A percentile compares a stretch with the other conserved stretches of the same genome.
phyloP scores from a whole-genome alignment of 768 basidiomycete species.

The Pilatotrama ljubarskyi region DNA sequence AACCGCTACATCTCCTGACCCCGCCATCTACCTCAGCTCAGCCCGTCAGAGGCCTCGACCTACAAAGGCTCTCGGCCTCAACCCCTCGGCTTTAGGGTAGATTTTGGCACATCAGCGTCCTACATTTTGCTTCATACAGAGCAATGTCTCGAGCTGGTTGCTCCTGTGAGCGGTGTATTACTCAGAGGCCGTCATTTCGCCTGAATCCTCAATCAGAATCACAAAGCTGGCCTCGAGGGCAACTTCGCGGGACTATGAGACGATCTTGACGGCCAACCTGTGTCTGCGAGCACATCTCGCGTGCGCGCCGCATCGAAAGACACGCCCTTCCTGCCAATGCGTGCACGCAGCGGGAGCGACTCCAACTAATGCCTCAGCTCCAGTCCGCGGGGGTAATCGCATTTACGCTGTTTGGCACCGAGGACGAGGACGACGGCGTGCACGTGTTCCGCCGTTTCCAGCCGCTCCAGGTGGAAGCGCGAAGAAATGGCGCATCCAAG shows the following conservation, averaged over 20 bases:
- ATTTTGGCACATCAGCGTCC: too few relatives aligned
- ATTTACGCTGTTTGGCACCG: constrained; percentile 54
- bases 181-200: background rate
- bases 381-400: constrained; percentile 44
- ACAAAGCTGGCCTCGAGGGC: constrained; percentile 10
- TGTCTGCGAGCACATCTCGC: constrained; percentile 12
- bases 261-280: constrained; percentile 12
- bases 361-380: constrained; percentile 13
- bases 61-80: too few relatives aligned
- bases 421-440: constrained; percentile 69
- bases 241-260: constrained; percentile 4
- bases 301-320: constrained; percentile 2
- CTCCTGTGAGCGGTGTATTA: constrained; percentile 45
- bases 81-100: too few relatives aligned
- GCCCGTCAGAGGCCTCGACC: too few relatives aligned
- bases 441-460: constrained; percentile 62
- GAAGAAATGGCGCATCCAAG: constrained; percentile 54
- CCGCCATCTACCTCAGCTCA: too few relatives aligned
- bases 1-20: too few relatives aligned
- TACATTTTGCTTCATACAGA: constrained; percentile 59
- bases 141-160: constrained; percentile 52
- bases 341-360: constrained; percentile 11
- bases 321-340: constrained; percentile 9
- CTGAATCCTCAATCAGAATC: constrained; percentile 1
- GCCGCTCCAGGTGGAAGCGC: constrained; percentile 62